These are phyloP conservation scores for Solanum lycopersicoides DNA, from an alignment of 257 asterid genomes.

Conservation along the genomic window DNA sequence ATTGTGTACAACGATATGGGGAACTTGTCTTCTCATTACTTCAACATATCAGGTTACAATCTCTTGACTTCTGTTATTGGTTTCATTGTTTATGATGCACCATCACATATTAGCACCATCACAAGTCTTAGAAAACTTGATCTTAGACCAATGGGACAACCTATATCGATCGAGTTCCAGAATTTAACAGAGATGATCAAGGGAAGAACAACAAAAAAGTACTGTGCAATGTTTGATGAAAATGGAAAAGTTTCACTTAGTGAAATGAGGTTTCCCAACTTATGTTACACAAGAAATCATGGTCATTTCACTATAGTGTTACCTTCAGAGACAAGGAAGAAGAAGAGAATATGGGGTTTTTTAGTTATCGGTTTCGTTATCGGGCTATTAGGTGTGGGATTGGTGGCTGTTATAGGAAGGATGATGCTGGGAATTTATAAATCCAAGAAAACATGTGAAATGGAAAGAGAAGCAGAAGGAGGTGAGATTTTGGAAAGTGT, in stretches of 20 bases:
- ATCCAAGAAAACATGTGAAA: conserved; percentile 26
- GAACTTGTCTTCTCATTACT: conserved; percentile 58
- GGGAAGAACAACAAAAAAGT: conserved; percentile 2
- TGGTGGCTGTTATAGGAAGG: conserved; percentile 23
- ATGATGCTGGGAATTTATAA: conserved; percentile 18
- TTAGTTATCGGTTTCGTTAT: conserved; percentile 42
- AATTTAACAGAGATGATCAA: background rate
- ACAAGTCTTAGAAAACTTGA: conserved; percentile 25
- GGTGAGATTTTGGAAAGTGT: conserved; percentile 43
- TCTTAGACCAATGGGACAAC: conserved; percentile 44
- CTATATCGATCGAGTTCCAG: conserved; percentile 36
- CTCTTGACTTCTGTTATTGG: conserved; percentile 54
- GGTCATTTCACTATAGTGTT: conserved; percentile 53
- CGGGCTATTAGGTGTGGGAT: conserved; percentile 30
- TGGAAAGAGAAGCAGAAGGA: conserved; percentile 54
- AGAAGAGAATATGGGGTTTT: conserved; percentile 17
- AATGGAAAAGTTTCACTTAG: conserved; percentile 29
- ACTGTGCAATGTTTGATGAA: conserved; percentile 47
- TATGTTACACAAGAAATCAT: conserved; percentile 36
- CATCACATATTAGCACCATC: conserved; percentile 6
- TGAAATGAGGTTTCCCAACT: conserved; percentile 16
- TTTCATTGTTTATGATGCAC: conserved; percentile 40
- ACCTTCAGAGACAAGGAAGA: conserved; percentile 16
- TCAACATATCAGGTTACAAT: conserved; percentile 47
- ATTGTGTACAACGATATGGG: conserved; percentile 64